Conservation (phyloP, 176 grass and related monocot genomes). For the Oryza glaberrima region DNA sequence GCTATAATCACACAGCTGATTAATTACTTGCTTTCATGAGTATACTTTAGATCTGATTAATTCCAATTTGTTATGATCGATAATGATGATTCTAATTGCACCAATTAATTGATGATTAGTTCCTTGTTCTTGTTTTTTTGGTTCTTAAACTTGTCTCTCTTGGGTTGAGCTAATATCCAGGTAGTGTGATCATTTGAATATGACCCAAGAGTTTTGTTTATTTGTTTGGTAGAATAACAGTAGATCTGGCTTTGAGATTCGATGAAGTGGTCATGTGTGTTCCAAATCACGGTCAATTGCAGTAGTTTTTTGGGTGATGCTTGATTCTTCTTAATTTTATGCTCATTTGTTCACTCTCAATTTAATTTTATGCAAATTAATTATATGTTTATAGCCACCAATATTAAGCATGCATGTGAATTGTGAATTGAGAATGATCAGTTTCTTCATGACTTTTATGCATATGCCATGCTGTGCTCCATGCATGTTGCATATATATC, state of each 20-base stretch:
- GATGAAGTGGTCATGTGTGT: not conserved
- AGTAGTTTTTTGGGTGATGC: not conserved
- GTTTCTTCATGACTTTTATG: not conserved
- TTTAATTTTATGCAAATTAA: not conserved
- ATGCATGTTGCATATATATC: not conserved
- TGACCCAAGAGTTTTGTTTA: conserved; percentile 4
- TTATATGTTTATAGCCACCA: too few species aligned
- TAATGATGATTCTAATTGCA: conserved; percentile 11
- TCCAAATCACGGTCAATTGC: not conserved
- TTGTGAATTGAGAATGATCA: not conserved
- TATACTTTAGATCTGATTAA: conserved; percentile 1
- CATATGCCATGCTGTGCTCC: not conserved
- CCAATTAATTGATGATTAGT: not conserved
- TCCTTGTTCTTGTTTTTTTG: conserved; percentile 13
- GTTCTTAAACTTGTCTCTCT: conserved; percentile 6
- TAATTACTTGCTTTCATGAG: not conserved
- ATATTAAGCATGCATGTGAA: not conserved
- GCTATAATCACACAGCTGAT: not conserved
- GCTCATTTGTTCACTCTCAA: conserved; percentile 4
- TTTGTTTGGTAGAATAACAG: not conserved
- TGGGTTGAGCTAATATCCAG: not conserved
- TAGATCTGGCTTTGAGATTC: conserved; percentile 1
- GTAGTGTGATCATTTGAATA: conserved; percentile 12
- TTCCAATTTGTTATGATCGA: not conserved
- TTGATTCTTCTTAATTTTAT: conserved; percentile 31